phyloP scores from a whole-genome alignment of 2,329 filamentous ascomycete genomes.

The Geoglossum cookeanum region DNA sequence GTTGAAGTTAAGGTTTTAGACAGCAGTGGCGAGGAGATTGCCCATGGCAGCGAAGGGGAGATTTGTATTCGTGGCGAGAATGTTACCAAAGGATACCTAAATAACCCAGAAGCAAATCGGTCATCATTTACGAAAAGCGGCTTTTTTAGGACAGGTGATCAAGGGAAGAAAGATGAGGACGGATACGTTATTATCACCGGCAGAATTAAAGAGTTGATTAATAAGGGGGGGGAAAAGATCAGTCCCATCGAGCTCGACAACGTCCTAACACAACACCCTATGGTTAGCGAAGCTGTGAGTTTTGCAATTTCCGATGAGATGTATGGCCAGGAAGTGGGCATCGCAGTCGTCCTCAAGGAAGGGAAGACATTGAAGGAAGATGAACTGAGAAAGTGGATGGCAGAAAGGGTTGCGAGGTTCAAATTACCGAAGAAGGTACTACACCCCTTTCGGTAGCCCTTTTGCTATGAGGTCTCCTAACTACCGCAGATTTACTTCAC shows the following conservation, averaged over 20 bases:
- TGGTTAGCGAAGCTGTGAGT: conserved; percentile 59
- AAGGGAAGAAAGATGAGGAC: conserved; percentile 61
- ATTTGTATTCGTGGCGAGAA: conserved; percentile 71
- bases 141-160: conserved; percentile 77
- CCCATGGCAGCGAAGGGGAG: conserved; percentile 54
- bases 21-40: conserved; percentile 44
- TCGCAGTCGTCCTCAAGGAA: conserved; percentile 29
- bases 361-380: conserved; percentile 38
- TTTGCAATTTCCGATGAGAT: conserved; percentile 69
- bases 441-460: conserved; percentile 1
- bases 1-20: conserved; percentile 67
- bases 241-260: conserved; percentile 79
- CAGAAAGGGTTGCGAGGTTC: conserved; percentile 56
- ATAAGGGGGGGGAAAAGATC: conserved; percentile 81
- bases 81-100: conserved; percentile 69
- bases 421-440: conserved; percentile 67
- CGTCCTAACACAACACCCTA: conserved; percentile 51
- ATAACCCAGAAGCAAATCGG: conserved; percentile 60
- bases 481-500: conserved; percentile 52
- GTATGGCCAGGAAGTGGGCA: conserved; percentile 37
- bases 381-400: conserved; percentile 49
- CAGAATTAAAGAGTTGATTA: conserved; percentile 86
- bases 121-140: conserved; percentile 54
- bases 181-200: conserved; percentile 75
- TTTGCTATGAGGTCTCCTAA: conserved; percentile 6